Percentiles rank a stretch among this genome's conserved stretches.
phyloP scores from a whole-genome alignment of 2,329 filamentous ascomycete genomes.

The Curvularia sp. region DNA sequence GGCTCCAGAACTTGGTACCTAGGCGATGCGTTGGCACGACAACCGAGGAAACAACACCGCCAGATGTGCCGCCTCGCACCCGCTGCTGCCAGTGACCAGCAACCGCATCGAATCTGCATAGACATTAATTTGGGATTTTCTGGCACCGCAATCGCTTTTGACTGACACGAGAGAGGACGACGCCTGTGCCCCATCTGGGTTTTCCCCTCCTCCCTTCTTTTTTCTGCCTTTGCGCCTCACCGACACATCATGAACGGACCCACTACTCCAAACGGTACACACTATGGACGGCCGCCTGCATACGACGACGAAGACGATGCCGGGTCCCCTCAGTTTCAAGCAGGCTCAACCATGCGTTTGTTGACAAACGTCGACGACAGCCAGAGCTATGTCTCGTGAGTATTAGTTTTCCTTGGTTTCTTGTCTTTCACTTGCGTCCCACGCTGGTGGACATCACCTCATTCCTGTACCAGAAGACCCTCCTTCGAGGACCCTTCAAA shows the following conservation, averaged over 20 bases:
- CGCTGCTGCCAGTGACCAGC: conserved; percentile 8
- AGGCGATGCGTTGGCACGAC: conserved; percentile 16
- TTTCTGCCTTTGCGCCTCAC: conserved; percentile 11
- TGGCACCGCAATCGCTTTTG: conserved; percentile 18
- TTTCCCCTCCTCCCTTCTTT: background rate
- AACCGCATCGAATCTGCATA: conserved; percentile 23
- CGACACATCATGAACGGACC: conserved; percentile 42
- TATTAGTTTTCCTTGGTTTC: conserved; percentile 37
- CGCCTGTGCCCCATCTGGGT: conserved; percentile 4
- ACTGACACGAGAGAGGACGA: conserved; percentile 8
- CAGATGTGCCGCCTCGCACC: conserved; percentile 13
- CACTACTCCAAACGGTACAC: conserved; percentile 43
- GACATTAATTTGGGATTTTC: conserved; percentile 28
- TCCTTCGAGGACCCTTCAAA: conserved; percentile 43
- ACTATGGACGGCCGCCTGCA: conserved; percentile 53
- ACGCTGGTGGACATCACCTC: conserved; percentile 30
- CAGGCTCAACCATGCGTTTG: conserved; percentile 58
- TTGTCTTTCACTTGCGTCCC: conserved; percentile 33
- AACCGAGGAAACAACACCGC: conserved; percentile 23
- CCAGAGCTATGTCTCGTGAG: conserved; percentile 53
- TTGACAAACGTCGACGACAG: conserved; percentile 56
- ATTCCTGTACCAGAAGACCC: conserved; percentile 34
- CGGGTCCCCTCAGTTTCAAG: conserved; percentile 44
- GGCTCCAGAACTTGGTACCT: conserved; percentile 1
- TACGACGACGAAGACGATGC: conserved; percentile 54